Evolutionary conservation across 2,329 filamentous ascomycete species (phyloP).

Genomic region (Podosphaera fusca): DNA sequence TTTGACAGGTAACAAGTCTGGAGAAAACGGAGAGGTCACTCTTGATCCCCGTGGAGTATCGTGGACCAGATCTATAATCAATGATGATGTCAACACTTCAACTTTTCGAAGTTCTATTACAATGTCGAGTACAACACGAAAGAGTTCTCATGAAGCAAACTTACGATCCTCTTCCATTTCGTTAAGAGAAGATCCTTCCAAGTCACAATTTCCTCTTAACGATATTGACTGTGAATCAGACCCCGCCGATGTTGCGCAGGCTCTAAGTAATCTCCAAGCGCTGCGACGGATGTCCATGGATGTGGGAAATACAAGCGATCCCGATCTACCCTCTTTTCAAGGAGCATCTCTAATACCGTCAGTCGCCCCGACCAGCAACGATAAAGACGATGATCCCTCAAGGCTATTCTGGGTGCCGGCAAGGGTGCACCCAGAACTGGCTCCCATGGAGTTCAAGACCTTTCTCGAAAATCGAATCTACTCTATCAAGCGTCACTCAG

Average conservation of each 20-base stretch:
- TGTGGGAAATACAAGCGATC: conserved; percentile 37
- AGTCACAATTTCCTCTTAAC: conserved; percentile 40
- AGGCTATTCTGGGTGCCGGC: conserved; percentile 91
- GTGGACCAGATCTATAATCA: conserved; percentile 9
- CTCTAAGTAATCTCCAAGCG: conserved; percentile 50
- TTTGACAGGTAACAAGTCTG: neutral
- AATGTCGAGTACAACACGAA: conserved; percentile 12
- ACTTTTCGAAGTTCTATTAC: conserved; percentile 14
- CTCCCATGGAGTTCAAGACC: conserved; percentile 87
- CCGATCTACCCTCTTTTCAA: conserved; percentile 54
- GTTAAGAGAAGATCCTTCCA: conserved; percentile 25
- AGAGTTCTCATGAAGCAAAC: conserved; percentile 14
- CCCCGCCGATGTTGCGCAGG: conserved; percentile 47
- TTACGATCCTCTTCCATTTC: conserved; percentile 19
- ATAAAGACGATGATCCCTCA: conserved; percentile 72
- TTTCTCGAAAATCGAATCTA: conserved; percentile 88
- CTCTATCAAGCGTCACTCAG: conserved; percentile 65
- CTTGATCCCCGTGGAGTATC: conserved; percentile 8
- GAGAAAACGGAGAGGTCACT: conserved; percentile 7
- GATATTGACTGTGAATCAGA: conserved; percentile 54
- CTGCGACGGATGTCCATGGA: conserved; percentile 61
- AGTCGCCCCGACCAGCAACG: conserved; percentile 45
- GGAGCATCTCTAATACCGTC: conserved; percentile 41
- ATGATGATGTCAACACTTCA: conserved; percentile 10
- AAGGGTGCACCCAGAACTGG: conserved; percentile 77